A percentile compares a stretch with the other conserved stretches of the same genome.
Evolutionary conservation across 306 rosid species (phyloP).

Genomic region (Gleditsia sinensis): DNA sequence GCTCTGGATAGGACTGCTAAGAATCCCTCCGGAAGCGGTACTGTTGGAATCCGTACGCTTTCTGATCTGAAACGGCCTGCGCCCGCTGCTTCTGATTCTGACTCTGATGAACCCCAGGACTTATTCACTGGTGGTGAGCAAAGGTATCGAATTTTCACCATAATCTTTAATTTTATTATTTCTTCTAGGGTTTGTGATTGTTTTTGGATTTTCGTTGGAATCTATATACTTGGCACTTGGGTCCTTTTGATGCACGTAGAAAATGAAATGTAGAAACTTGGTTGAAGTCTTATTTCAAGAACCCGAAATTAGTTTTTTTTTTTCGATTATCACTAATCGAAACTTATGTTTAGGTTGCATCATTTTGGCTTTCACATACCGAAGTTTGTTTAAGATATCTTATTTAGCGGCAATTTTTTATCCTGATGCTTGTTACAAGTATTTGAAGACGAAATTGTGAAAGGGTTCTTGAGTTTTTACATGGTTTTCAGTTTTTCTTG

Average conservation of each 20-base stretch:
- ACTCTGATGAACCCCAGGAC: conserved; percentile 74
- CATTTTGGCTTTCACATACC: neutral
- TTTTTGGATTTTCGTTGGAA: neutral
- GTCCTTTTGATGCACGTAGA: no score
- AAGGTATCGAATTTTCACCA: conserved; percentile 43
- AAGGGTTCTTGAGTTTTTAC: neutral
- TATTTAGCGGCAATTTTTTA: neutral
- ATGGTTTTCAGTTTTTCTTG: neutral
- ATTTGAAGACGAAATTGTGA: neutral
- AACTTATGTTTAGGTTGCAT: neutral
- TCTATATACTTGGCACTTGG: no score
- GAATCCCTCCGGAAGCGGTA: conserved; percentile 52
- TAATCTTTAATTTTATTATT: neutral
- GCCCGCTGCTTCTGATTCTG: conserved; percentile 46
- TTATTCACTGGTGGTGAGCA: conserved; percentile 74
- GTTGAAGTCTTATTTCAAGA: no score
- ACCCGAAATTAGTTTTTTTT: no score
- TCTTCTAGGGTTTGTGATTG: neutral
- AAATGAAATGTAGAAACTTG: neutral
- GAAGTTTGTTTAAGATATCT: neutral
- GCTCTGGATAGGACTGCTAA: conserved; percentile 35
- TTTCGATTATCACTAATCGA: neutral
- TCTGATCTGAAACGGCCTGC: conserved; percentile 67
- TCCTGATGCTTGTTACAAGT: no score
- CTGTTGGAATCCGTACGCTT: conserved; percentile 57